Percentiles rank a stretch among this genome's conserved stretches.
Conservation (phyloP, 495 filamentous ascomycete species). For the Tuber microsphaerosporum region DNA sequence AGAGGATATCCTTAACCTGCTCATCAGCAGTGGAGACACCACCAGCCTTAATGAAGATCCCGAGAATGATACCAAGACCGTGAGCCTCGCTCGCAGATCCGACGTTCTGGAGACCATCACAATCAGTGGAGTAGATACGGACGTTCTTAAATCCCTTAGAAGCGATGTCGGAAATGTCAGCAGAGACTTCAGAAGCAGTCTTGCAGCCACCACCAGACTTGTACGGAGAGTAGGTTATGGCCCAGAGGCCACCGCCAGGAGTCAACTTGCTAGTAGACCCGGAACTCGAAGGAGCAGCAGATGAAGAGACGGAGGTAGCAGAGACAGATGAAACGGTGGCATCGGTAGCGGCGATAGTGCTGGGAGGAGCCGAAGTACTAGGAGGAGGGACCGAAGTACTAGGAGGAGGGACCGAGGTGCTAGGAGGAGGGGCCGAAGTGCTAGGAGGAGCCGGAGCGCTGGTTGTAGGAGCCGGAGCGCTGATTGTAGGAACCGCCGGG, state of each 20-base stretch:
- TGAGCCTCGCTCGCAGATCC: constrained; percentile 55
- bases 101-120: constrained; percentile 67
- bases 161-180: constrained; percentile 63
- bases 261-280: constrained; percentile 15
- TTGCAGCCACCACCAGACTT: constrained; percentile 57
- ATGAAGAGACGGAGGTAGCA: constrained; percentile 22
- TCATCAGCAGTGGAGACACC: constrained; percentile 53
- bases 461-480: constrained; percentile 21
- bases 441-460: not conserved
- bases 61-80: constrained; percentile 71
- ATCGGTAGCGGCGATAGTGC: not conserved
- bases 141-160: constrained; percentile 67
- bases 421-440: constrained; percentile 11
- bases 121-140: constrained; percentile 91
- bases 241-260: constrained; percentile 54
- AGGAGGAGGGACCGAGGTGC: constrained; percentile 16
- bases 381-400: constrained; percentile 21
- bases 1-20: constrained; percentile 65
- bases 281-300: constrained; percentile 15
- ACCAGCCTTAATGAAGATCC: constrained; percentile 67
- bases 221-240: constrained; percentile 91
- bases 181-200: constrained; percentile 51
- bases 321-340: not conserved
- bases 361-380: constrained; percentile 19
- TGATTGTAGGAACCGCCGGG: constrained; percentile 29